phyloP scores from a whole-genome alignment of 2,329 filamentous ascomycete genomes.

The Neonectria hederae region DNA sequence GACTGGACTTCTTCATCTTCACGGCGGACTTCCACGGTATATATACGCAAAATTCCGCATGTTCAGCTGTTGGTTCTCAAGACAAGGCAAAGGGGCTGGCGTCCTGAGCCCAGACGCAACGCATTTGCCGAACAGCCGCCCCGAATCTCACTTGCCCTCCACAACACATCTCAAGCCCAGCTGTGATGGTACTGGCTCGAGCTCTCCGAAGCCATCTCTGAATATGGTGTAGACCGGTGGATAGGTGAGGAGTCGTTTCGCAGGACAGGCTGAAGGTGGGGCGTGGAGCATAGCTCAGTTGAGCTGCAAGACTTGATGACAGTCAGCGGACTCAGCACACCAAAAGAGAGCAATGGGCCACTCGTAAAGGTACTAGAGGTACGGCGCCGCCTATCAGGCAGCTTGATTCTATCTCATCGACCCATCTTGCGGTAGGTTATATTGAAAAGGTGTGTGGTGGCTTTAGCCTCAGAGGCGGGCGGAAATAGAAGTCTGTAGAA shows the following conservation, averaged over 20 bases:
- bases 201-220: background rate
- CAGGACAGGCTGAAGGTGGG: slow-evolving; percentile 14
- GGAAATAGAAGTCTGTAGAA: slow-evolving; percentile 9
- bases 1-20: background rate
- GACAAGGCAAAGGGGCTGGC: background rate
- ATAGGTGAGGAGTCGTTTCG: background rate
- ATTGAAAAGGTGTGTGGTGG: slow-evolving; percentile 8
- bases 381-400: slow-evolving; percentile 16
- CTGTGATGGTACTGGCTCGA: slow-evolving; percentile 2
- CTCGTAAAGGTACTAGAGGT: slow-evolving; percentile 4
- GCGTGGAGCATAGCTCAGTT: slow-evolving; percentile 16
- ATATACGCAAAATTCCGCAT: slow-evolving; percentile 26
- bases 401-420: slow-evolving; percentile 11
- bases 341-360: background rate
- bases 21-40: slow-evolving; percentile 22
- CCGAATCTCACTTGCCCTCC: background rate
- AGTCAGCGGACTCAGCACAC: slow-evolving; percentile 20
- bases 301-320: slow-evolving; percentile 23
- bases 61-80: slow-evolving; percentile 2
- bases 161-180: slow-evolving; percentile 2
- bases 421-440: slow-evolving; percentile 6
- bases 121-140: slow-evolving; percentile 12
- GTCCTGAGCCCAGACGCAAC: background rate
- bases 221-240: background rate
- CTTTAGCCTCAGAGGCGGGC: slow-evolving; percentile 14